Evolutionary conservation across 805 yeast species (phyloP), one percentile per base, ranked within the genome.

Genomic region (Myxozyma neglecta): DNA sequence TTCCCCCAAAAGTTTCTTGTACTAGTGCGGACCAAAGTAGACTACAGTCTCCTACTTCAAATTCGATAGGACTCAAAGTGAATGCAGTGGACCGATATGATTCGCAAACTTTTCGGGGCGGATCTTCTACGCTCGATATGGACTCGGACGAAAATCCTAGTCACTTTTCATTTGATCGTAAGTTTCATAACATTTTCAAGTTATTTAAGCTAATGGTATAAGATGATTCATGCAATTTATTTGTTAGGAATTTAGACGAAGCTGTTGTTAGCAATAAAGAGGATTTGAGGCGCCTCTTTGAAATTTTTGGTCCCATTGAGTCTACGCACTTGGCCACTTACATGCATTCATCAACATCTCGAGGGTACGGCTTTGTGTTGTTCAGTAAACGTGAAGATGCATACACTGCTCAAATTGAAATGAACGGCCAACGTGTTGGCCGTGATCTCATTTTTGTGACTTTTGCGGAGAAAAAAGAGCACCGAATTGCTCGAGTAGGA

Each of bases 361-460:
- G 42, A 49, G 64, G 64, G 6, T 63, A 52, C 39, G 68, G 68
- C 1, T 65, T 65, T 36, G 67, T 65, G 24, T 37, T 55, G n/a
- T 65, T 63, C 51, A 37, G 35, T 16, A 29, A 29, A 24, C 54
- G 53, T 29, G 68, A 59, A 13, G 58, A 53, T 36, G 68, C 68
- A 11, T 13, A 20, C 11, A 34, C 18, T 18, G 66, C 68, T 10
- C 46, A 43, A 29, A 36, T 36, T 24, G 47, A 49, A 6, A 47
- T 65, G 61, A 51, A 64, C 40, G 66, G 66, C 2, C 44, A 35
- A 10, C 18, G 48, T 35, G 36, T 62, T 20, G 68, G 68, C 16
- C 55, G 44, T 35, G 60, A 45, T 13, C 35, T 43, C 13, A 39
- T 64, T 6, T 56, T 46, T 46, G 68, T 64, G 10, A 51, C 60